Evolutionary conservation across 1,284 basidiomycete genomes (phyloP).

Genomic region (Gymnopus androsaceus): DNA sequence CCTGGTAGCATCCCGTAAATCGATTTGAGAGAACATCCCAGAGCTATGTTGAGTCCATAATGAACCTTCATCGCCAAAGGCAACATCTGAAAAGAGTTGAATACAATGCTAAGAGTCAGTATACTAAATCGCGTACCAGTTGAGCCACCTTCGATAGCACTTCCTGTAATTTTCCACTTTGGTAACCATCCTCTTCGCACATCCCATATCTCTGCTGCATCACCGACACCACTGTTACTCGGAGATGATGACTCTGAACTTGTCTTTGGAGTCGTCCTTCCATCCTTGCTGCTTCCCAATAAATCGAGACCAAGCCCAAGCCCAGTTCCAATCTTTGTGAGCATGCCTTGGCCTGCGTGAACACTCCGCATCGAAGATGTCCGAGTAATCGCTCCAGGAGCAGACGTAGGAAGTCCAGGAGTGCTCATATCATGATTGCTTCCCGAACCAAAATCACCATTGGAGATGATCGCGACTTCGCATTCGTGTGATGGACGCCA

Average conservation of each 20-base stretch:
- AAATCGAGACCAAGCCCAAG: slow-evolving; percentile 4
- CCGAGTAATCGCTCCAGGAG: background rate
- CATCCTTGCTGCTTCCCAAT: background rate
- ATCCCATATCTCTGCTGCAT: slow-evolving; percentile 86
- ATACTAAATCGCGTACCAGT: slow-evolving; percentile 48
- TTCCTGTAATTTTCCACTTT: slow-evolving; percentile 76
- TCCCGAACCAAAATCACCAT: slow-evolving; percentile 55
- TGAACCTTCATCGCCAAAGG: slow-evolving; percentile 71
- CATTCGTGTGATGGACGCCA: slow-evolving; percentile 84
- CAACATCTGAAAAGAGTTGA: slow-evolving; percentile 49
- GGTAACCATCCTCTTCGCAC: slow-evolving; percentile 79
- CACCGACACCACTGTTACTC: slow-evolving; percentile 28
- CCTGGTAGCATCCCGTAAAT: slow-evolving; percentile 61
- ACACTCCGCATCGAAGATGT: slow-evolving; percentile 3
- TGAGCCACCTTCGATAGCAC: slow-evolving; percentile 65
- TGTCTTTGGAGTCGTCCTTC: background rate
- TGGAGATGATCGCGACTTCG: slow-evolving; percentile 75
- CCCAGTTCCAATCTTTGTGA: slow-evolving; percentile 2
- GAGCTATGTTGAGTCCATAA: slow-evolving; percentile 80
- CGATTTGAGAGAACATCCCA: slow-evolving; percentile 80
- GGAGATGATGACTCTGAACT: background rate
- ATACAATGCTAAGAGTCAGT: slow-evolving; percentile 9
- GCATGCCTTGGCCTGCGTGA: background rate
- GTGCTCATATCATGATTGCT: slow-evolving; percentile 32
- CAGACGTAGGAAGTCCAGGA: slow-evolving; percentile 13